Percentiles rank a stretch among this genome's conserved stretches.
Conservation (phyloP, 306 rosid genomes). For the Abrus pulchellus region DNA sequence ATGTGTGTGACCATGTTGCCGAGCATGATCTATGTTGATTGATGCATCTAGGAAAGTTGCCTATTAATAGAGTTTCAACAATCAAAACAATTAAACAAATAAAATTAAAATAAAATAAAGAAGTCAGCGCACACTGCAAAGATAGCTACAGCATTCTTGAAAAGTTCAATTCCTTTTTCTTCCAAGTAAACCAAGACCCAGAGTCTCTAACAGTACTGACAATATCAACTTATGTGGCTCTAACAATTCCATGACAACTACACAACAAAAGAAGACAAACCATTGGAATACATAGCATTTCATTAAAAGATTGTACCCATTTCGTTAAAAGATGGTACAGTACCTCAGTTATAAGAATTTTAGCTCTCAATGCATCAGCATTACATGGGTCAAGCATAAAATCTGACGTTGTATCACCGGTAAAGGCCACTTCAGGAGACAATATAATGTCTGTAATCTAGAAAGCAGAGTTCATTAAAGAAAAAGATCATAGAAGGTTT, state of each 20-base stretch:
- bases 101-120: not conserved
- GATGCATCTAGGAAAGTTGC: constrained; percentile 95
- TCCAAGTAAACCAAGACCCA: not conserved
- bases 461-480: constrained; percentile 51
- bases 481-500: constrained; percentile 17
- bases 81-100: constrained; percentile 36
- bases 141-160: not conserved
- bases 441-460: constrained; percentile 87
- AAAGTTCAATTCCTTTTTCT: not conserved
- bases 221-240: not conserved
- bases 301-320: constrained; percentile 30
- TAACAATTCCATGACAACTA: not conserved
- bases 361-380: constrained; percentile 97
- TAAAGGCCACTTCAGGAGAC: constrained; percentile 97
- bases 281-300: constrained; percentile 2
- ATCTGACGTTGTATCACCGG: constrained; percentile 91
- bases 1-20: constrained; percentile 92
- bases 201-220: not conserved
- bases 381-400: constrained; percentile 92
- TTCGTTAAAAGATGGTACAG: constrained; percentile 6
- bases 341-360: constrained; percentile 98
- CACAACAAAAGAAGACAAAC: constrained; percentile 5
- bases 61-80: constrained; percentile 53
- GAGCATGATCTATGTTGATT: constrained; percentile 81
- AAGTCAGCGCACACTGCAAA: constrained; percentile 5